Percentiles rank a stretch among this genome's conserved stretches.
Evolutionary conservation across 2,329 filamentous ascomycete species (phyloP).

Genomic region (Thielaviopsis populi): DNA sequence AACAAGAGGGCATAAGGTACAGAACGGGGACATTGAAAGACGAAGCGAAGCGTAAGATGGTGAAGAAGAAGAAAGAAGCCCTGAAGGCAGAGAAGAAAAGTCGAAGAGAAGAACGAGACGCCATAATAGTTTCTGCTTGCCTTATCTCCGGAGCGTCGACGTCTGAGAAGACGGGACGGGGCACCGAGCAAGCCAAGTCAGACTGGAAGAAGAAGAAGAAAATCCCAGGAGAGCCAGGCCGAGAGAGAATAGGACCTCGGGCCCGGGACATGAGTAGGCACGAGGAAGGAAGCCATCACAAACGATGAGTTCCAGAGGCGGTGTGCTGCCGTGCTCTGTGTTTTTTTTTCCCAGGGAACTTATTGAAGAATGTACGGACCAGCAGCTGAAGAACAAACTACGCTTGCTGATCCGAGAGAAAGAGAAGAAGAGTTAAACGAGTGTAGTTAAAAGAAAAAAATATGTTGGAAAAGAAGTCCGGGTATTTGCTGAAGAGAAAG

Average conservation of each 20-base stretch:
- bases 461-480: conserved; percentile 7
- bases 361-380: neutral
- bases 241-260: neutral
- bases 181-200: neutral
- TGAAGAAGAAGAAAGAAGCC: neutral
- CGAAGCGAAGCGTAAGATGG: neutral
- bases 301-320: neutral
- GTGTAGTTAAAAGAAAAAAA: neutral
- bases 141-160: neutral
- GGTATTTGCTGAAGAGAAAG: conserved; percentile 6
- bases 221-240: neutral
- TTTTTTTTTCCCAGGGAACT: neutral
- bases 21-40: conserved; percentile 4
- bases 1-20: conserved; percentile 10
- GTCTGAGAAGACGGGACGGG: neutral
- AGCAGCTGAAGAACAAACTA: conserved; percentile 9
- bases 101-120: neutral
- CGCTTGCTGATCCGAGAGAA: neutral
- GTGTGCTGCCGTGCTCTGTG: too few relatives aligned
- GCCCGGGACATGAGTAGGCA: neutral
- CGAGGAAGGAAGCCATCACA: neutral
- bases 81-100: neutral
- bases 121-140: neutral
- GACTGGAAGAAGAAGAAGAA: neutral
- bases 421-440: neutral